Percentiles rank a stretch among this genome's conserved stretches.
phyloP scores from a whole-genome alignment of 257 asterid species.

The Haberlea rhodopensis region DNA sequence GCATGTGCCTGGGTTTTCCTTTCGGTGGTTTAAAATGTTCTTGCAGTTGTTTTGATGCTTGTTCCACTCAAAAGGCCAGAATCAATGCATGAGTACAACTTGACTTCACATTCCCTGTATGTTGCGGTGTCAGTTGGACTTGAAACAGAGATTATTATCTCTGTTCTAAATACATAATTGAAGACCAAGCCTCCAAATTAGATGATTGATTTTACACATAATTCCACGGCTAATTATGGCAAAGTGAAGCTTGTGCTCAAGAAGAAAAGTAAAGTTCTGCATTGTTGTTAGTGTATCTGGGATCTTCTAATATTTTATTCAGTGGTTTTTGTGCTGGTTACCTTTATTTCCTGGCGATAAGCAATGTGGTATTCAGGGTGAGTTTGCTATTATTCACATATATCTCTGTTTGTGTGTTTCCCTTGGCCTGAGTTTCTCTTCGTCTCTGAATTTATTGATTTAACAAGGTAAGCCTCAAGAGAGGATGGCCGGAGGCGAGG shows the following conservation, averaged over 20 bases:
- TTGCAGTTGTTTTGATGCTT: conserved; percentile 20
- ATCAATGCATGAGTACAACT: too few relatives aligned
- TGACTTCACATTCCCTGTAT: conserved; percentile 90
- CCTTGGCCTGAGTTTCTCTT: conserved; percentile 3
- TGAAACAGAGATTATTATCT: conserved; percentile 85
- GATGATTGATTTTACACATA: conserved; percentile 86
- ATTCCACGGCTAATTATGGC: conserved; percentile 91
- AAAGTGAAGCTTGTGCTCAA: too few relatives aligned
- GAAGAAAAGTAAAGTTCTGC: too few relatives aligned
- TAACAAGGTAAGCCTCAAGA: conserved; percentile 87
- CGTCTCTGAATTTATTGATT: conserved; percentile 19
- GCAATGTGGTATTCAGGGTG: background rate
- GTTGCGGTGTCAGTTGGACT: conserved; percentile 97
- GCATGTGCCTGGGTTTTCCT: background rate
- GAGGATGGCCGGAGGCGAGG: conserved; percentile 95
- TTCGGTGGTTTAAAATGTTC: conserved; percentile 8
- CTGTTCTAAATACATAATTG: conserved; percentile 79
- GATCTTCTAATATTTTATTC: conserved; percentile 8
- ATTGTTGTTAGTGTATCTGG: conserved; percentile 30
- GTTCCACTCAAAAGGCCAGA: conserved; percentile 67
- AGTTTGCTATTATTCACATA: background rate
- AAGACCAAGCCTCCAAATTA: conserved; percentile 94
- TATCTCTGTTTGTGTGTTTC: background rate
- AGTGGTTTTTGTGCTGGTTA: background rate
- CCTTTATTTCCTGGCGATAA: conserved; percentile 28